phyloP scores from a whole-genome alignment of 1,284 basidiomycete species.

The Tremellales sp. region DNA sequence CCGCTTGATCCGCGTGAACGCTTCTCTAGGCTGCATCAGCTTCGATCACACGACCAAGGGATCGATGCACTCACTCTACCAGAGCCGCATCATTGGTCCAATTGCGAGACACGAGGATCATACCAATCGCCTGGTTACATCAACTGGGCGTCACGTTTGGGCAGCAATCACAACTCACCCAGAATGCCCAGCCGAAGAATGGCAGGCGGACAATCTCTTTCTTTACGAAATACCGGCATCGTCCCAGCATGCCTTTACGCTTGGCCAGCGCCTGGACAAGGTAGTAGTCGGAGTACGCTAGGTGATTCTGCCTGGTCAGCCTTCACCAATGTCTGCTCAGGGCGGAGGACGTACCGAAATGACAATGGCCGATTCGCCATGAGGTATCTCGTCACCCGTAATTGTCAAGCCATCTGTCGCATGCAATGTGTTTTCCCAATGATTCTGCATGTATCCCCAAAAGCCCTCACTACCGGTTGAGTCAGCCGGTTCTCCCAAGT shows the following conservation, averaged over 20 bases:
- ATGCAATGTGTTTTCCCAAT: conserved; percentile 23
- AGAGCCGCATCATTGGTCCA: conserved; percentile 23
- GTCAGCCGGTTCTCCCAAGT: neutral
- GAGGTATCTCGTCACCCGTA: conserved; percentile 20
- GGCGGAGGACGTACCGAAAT: conserved; percentile 16
- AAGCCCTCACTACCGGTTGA: conserved; percentile 20
- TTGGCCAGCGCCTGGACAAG: conserved; percentile 23
- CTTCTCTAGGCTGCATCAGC: conserved; percentile 8
- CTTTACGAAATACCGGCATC: conserved; percentile 31
- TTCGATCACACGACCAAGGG: neutral
- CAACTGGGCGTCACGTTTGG: neutral
- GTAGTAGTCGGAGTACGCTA: conserved; percentile 27
- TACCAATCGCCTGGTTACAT: conserved; percentile 2
- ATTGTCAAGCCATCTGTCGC: conserved; percentile 13
- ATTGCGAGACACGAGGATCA: conserved; percentile 30
- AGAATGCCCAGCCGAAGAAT: conserved; percentile 29
- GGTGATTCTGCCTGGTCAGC: conserved; percentile 22
- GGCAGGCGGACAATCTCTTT: conserved; percentile 26
- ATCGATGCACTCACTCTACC: conserved; percentile 16
- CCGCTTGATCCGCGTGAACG: conserved; percentile 18
- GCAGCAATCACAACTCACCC: conserved; percentile 7
- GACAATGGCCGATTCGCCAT: conserved; percentile 22
- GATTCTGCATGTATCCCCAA: conserved; percentile 31
- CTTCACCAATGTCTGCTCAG: neutral
- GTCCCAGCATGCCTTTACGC: conserved; percentile 24